Evolutionary conservation across 2,329 filamentous ascomycete genomes (phyloP).

Genomic region (Penicillium sp.): DNA sequence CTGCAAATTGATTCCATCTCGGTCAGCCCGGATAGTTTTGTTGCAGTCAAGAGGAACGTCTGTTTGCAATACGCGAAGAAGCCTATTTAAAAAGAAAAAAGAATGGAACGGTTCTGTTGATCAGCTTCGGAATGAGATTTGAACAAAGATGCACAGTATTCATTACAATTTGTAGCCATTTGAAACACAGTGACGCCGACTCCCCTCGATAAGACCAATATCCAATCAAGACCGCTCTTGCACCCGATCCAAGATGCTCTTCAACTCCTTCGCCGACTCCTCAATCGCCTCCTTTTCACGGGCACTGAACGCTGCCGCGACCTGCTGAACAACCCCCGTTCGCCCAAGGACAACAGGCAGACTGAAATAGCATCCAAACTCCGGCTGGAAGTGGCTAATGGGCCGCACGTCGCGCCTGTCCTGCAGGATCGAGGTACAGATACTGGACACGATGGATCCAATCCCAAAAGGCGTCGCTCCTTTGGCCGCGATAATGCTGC

Average conservation of each 20-base stretch:
- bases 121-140: no score
- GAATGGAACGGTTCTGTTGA: no score
- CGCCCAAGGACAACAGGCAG: constrained; percentile 47
- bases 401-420: constrained; percentile 45
- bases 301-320: constrained; percentile 16
- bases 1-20: constrained; percentile 37
- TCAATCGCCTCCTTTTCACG: constrained; percentile 11
- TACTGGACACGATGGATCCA: constrained; percentile 43
- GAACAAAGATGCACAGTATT: no score
- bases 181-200: no score
- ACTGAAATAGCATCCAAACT: constrained; percentile 46
- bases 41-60: constrained; percentile 26
- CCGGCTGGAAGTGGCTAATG: constrained; percentile 46
- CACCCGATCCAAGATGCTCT: not conserved
- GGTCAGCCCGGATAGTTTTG: constrained; percentile 38
- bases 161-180: no score
- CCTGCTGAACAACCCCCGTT: constrained; percentile 39
- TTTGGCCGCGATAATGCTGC: constrained; percentile 46
- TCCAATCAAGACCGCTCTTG: no score
- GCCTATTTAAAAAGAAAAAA: no score
- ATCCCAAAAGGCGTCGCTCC: constrained; percentile 49
- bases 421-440: constrained; percentile 48
- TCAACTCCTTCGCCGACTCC: constrained; percentile 2
- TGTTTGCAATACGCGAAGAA: no score
- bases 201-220: no score